Evolutionary conservation across 805 yeast genomes (phyloP).

Genomic region (Pichia exigua): DNA sequence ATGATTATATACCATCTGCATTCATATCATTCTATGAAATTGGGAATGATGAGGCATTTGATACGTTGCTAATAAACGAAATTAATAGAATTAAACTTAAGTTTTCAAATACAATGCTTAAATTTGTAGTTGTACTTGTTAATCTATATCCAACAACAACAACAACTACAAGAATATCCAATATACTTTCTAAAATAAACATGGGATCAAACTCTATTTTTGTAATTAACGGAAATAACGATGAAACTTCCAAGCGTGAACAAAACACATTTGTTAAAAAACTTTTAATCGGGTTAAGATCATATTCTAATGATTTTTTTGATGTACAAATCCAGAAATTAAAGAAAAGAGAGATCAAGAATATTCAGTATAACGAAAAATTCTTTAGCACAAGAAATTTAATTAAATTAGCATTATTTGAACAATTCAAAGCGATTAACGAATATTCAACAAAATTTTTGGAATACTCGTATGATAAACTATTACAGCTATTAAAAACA

Average conservation of each 20-base stretch:
- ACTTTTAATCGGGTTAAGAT: conserved; percentile 32
- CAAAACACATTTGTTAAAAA: conserved; percentile 27
- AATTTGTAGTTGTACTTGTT: conserved; percentile 3
- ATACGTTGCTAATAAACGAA: conserved; percentile 29
- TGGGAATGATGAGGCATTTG: conserved; percentile 16
- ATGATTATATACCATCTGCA: conserved; percentile 38
- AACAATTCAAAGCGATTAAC: conserved; percentile 38
- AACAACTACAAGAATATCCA: background rate
- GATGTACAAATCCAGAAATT: conserved; percentile 32
- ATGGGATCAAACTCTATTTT: conserved; percentile 2
- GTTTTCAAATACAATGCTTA: conserved; percentile 16
- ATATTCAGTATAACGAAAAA: conserved; percentile 16
- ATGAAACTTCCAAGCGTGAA: conserved; percentile 7
- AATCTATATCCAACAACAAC: background rate
- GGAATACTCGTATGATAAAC: conserved; percentile 47
- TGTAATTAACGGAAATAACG: conserved; percentile 2
- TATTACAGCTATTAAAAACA: conserved; percentile 33
- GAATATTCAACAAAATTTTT: conserved; percentile 43
- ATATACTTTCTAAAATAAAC: background rate
- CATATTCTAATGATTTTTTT: conserved; percentile 40
- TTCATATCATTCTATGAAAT: conserved; percentile 39
- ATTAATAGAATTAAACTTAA: conserved; percentile 28
- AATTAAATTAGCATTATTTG: conserved; percentile 41
- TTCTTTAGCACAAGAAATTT: conserved; percentile 45
- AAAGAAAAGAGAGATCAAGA: conserved; percentile 30